phyloP scores from a whole-genome alignment of 2,329 filamentous ascomycete genomes.

The Sphaerulina musiva region DNA sequence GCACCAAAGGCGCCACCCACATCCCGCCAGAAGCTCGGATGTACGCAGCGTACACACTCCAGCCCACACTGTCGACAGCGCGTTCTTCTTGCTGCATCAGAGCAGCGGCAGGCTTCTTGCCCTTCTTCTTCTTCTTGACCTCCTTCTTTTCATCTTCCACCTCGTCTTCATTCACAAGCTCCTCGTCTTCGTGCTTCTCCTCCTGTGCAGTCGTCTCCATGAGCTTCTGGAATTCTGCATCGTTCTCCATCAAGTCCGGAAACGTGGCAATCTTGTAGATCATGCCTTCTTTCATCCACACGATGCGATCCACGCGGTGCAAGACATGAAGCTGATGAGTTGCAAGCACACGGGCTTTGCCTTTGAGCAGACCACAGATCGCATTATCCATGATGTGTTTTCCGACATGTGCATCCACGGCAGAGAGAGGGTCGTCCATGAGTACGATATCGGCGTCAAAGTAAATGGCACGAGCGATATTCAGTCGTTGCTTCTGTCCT shows the following conservation, averaged over 20 bases:
- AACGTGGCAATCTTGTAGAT: constrained; percentile 86
- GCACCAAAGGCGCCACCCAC: constrained; percentile 58
- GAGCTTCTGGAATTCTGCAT: constrained; percentile 70
- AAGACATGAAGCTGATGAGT: constrained; percentile 95
- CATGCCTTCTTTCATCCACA: constrained; percentile 83
- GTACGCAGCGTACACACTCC: constrained; percentile 73
- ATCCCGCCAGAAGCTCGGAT: constrained; percentile 67
- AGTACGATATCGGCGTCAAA: constrained; percentile 57
- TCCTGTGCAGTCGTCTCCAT: constrained; percentile 68
- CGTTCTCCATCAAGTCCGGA: constrained; percentile 73
- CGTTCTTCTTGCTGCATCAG: constrained; percentile 72
- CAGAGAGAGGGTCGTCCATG: constrained; percentile 59
- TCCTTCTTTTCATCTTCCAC: constrained; percentile 53
- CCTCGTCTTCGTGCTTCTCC: constrained; percentile 46
- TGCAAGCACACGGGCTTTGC: constrained; percentile 85
- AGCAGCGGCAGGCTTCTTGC: constrained; percentile 44
- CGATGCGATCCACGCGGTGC: constrained; percentile 80
- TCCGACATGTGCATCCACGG: constrained; percentile 54
- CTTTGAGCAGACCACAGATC: constrained; percentile 77
- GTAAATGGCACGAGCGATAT: constrained; percentile 76
- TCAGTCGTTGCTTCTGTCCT: constrained; percentile 89
- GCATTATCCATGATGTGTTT: constrained; percentile 83
- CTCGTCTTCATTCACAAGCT: constrained; percentile 41
- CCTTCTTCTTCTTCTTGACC: constrained; percentile 47
- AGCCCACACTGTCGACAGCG: constrained; percentile 69